Conservation (phyloP, 2,329 filamentous ascomycete genomes). For the Monilinia laxa region DNA sequence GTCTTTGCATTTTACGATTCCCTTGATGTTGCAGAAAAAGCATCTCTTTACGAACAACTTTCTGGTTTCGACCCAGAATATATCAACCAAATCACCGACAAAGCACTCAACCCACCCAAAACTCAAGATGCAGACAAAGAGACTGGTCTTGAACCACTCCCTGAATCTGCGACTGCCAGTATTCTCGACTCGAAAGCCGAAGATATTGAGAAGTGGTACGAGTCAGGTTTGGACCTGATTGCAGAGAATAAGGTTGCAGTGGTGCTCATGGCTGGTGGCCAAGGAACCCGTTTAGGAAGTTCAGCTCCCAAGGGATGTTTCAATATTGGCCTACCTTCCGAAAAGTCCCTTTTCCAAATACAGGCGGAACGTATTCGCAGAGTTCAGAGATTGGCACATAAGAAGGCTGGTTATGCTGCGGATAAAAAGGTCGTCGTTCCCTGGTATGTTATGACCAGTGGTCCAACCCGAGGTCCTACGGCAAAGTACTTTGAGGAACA, state of each 20-base stretch:
- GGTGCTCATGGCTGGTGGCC: slow-evolving; percentile 94
- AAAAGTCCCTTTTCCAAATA: slow-evolving; percentile 96
- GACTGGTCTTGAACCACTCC: slow-evolving; percentile 74
- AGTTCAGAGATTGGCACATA: slow-evolving; percentile 75
- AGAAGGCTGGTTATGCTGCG: slow-evolving; percentile 58
- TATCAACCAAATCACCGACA: slow-evolving; percentile 84
- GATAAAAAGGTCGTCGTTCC: slow-evolving; percentile 68
- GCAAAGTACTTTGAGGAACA: slow-evolving; percentile 89
- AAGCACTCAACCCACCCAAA: slow-evolving; percentile 75
- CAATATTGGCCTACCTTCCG: slow-evolving; percentile 88
- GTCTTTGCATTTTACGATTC: slow-evolving; percentile 87
- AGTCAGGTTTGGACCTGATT: slow-evolving; percentile 64
- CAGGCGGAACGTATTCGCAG: slow-evolving; percentile 92
- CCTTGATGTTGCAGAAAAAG: slow-evolving; percentile 71
- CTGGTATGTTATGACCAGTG: slow-evolving; percentile 99
- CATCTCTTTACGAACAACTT: slow-evolving; percentile 77
- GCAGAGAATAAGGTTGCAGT: slow-evolving; percentile 73
- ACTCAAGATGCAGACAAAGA: slow-evolving; percentile 43
- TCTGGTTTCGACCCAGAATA: slow-evolving; percentile 75
- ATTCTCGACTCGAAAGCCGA: slow-evolving; percentile 82
- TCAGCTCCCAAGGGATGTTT: slow-evolving; percentile 97
- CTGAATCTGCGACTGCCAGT: slow-evolving; percentile 80
- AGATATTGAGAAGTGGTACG: slow-evolving; percentile 82
- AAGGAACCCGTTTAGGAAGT: slow-evolving; percentile 92
- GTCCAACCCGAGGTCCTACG: slow-evolving; percentile 88